Evolutionary conservation across 1,284 basidiomycete genomes (phyloP), one percentile per base, ranked within the genome.

Genomic region (Naganishia sp.): DNA sequence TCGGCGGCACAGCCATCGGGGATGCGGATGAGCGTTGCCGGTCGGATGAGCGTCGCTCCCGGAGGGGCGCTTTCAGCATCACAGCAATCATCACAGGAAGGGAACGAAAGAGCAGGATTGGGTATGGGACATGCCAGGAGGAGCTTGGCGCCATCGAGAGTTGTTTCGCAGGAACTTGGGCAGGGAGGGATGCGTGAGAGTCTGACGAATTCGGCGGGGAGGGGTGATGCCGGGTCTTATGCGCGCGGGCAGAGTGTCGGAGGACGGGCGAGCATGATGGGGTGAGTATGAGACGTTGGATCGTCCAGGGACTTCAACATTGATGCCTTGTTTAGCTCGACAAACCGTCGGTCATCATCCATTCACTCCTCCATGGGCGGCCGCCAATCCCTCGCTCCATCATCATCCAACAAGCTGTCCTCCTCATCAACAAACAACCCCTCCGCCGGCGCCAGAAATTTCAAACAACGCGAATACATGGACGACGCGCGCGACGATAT

Each of bases 401-500:
- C 57, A 25, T 55, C 57, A 7, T 55, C 54, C 45, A 46, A 44
- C 54, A 54, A 59, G 21, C 56, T 54, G 31, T 65, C 64, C 21
- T 57, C 55, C 28, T 50, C 55, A 15, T 45, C 50, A 39, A 46
- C 60, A 45, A 44, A 16, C 18, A 55, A 64, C 45, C 45, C 59
- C 1, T 31, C 56, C 13, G 36, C 21, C 21, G 46, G 31, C 57
- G 65, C 33, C 52, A 45, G 57, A 66, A 89, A 0, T 81, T 92
- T 53, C 86, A 89, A 48, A 89, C 92, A 68, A 81, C 83, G 60
- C 77, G 83, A 16, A 92, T 87, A 74, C 89, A 92, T 75, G 76
- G 80, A 2, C 86, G 85, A 72, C 89, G 90, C 84, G 16, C 84
- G 87, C 23, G 85, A 87, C 68, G 89, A 92, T 43, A 86, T 94